Percentiles rank a stretch among this genome's conserved stretches.
These are phyloP conservation scores for Excoecaria cochinchinensis DNA, from an alignment of 345 rosid species.

Conservation along the genomic window DNA sequence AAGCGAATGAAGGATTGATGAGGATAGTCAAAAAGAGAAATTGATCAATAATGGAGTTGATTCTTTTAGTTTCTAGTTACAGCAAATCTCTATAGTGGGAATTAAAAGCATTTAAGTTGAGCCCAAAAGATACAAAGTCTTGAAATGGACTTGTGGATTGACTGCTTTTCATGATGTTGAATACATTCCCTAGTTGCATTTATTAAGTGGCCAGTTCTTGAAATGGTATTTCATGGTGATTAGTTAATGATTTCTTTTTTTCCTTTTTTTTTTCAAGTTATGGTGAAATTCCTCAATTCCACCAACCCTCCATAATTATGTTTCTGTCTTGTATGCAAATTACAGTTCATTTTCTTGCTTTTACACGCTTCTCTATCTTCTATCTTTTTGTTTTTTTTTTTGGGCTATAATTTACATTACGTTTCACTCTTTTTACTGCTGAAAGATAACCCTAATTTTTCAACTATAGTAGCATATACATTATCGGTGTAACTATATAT, in stretches of 20 bases:
- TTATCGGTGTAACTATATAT: not conserved
- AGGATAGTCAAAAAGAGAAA: not conserved
- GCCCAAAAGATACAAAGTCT: not conserved
- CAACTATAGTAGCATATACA: not conserved
- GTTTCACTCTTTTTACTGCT: not conserved
- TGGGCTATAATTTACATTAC: no score
- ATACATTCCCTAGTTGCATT: conserved; percentile 58
- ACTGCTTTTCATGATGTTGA: conserved; percentile 22
- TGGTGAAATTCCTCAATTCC: conserved; percentile 21
- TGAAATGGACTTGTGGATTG: conserved; percentile 22
- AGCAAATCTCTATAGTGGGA: conserved; percentile 3
- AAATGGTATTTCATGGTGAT: conserved; percentile 32
- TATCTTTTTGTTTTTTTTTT: not conserved
- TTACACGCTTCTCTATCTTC: not conserved
- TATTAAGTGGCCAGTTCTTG: conserved; percentile 44
- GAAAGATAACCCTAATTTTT: not conserved
- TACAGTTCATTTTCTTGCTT: conserved; percentile 11
- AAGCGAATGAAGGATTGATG: not conserved
- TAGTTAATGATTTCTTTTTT: conserved; percentile 35
- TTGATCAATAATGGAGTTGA: not conserved
- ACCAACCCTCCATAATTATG: conserved; percentile 30
- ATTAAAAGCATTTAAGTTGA: conserved; percentile 6
- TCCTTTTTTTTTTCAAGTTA: conserved; percentile 9
- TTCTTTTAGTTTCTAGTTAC: conserved; percentile 3
- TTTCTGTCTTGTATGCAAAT: conserved; percentile 11